These are phyloP conservation scores for Cryptococcus hybrid DNA, from an alignment of 1,284 basidiomycete species.

Conservation along the genomic window DNA sequence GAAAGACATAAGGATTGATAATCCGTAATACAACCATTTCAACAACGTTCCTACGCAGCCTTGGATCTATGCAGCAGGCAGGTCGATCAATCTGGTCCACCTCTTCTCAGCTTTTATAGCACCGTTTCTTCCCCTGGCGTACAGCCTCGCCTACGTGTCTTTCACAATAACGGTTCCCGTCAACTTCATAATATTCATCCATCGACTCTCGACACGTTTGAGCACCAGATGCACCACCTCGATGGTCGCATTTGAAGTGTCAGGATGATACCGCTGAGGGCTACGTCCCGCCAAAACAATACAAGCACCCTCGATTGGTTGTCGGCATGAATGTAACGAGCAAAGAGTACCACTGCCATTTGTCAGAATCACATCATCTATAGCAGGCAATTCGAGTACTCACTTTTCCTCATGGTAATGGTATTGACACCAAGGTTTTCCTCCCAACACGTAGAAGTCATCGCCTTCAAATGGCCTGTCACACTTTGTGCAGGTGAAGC, in stretches of 20 bases:
- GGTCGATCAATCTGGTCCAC: constrained; percentile 45
- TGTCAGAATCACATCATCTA: constrained; percentile 6
- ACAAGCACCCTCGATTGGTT: constrained; percentile 87
- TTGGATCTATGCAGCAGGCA: constrained; percentile 11
- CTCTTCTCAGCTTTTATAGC: constrained; percentile 50
- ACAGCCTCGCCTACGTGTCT: constrained; percentile 56
- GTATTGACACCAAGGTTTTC: constrained; percentile 80
- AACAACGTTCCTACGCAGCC: neutral
- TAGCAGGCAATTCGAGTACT: constrained; percentile 17
- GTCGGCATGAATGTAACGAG: constrained; percentile 68
- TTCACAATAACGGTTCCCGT: constrained; percentile 77
- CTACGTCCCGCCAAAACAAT: constrained; percentile 66
- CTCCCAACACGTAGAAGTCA: constrained; percentile 81
- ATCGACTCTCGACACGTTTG: neutral
- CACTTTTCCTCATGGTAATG: constrained; percentile 84
- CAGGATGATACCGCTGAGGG: constrained; percentile 77
- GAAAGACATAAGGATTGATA: too few relatives aligned
- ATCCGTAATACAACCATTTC: too few relatives aligned
- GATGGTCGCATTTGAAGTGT: constrained; percentile 62
- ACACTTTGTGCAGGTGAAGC: constrained; percentile 81
- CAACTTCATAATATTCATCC: constrained; percentile 81
- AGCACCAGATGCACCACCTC: constrained; percentile 52
- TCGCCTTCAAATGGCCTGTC: constrained; percentile 83
- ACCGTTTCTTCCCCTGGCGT: constrained; percentile 48
- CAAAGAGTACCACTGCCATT: constrained; percentile 65